Evolutionary conservation across 768 basidiomycete species (phyloP).

Genomic region (Scleroderma citrinum): DNA sequence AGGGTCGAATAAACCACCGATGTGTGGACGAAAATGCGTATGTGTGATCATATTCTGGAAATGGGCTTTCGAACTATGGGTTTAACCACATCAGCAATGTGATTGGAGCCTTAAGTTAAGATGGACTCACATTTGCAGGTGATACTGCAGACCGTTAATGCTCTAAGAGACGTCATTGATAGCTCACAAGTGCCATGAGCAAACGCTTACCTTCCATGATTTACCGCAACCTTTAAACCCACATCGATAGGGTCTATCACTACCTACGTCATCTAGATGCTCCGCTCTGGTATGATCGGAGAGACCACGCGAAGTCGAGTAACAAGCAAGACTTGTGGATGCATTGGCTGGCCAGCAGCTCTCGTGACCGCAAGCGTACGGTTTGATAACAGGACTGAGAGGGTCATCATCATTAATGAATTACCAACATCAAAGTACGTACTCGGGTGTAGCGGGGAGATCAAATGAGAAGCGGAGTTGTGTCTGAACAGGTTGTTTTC

Average conservation of each 20-base stretch:
- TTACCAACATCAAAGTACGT: constrained; percentile 17
- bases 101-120: neutral
- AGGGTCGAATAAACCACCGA: constrained; percentile 22
- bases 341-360: constrained; percentile 55
- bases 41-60: constrained; percentile 52
- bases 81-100: constrained; percentile 2
- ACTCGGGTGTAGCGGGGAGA: constrained; percentile 41
- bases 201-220: constrained; percentile 67
- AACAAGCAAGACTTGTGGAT: constrained; percentile 41
- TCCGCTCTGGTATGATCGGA: constrained; percentile 57
- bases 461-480: constrained; percentile 40
- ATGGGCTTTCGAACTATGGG: constrained; percentile 65
- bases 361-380: constrained; percentile 76
- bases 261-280: constrained; percentile 31
- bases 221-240: constrained; percentile 71
- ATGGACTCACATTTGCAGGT: constrained; percentile 66
- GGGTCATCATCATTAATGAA: constrained; percentile 1
- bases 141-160: constrained; percentile 83
- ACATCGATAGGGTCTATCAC: constrained; percentile 61
- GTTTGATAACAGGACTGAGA: constrained; percentile 35
- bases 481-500: constrained; percentile 22
- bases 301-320: constrained; percentile 68
- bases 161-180: constrained; percentile 41
- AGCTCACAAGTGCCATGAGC: constrained; percentile 1
- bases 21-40: constrained; percentile 21